Conservation (phyloP, 306 rosid species). For the Ceratonia siliqua region DNA sequence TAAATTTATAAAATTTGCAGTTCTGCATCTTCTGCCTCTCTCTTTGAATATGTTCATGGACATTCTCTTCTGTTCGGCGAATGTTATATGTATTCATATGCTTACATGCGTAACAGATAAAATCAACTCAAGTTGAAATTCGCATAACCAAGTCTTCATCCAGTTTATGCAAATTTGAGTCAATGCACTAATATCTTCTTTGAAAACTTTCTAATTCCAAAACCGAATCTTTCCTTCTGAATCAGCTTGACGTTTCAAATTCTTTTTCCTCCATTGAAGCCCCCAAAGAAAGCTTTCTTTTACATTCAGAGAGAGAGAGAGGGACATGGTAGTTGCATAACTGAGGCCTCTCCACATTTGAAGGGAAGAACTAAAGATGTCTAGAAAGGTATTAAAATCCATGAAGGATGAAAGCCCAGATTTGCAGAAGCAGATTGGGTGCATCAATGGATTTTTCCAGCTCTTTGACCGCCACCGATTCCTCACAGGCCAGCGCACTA, state of each 20-base stretch:
- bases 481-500: constrained; percentile 45
- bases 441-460: constrained; percentile 78
- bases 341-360: constrained; percentile 1
- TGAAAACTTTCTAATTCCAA: background rate
- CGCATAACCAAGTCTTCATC: constrained; percentile 20
- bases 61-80: constrained; percentile 35
- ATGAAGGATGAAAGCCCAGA: constrained; percentile 66
- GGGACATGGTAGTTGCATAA: constrained; percentile 20
- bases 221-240: constrained; percentile 14
- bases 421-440: constrained; percentile 84
- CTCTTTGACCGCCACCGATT: constrained; percentile 78
- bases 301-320: constrained; percentile 20
- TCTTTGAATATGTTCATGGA: constrained; percentile 34
- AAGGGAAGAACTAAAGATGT: constrained; percentile 53
- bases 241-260: background rate
- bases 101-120: constrained; percentile 16
- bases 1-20: constrained; percentile 25
- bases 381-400: constrained; percentile 51
- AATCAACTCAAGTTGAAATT: constrained; percentile 7
- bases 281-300: background rate
- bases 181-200: background rate
- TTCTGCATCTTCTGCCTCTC: constrained; percentile 14
- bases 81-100: background rate
- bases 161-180: constrained; percentile 8
- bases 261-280: constrained; percentile 14